Percentiles rank a stretch among this genome's conserved stretches.
Evolutionary conservation across 495 filamentous ascomycete genomes (phyloP).

Genomic region (Penicillium steckii): DNA sequence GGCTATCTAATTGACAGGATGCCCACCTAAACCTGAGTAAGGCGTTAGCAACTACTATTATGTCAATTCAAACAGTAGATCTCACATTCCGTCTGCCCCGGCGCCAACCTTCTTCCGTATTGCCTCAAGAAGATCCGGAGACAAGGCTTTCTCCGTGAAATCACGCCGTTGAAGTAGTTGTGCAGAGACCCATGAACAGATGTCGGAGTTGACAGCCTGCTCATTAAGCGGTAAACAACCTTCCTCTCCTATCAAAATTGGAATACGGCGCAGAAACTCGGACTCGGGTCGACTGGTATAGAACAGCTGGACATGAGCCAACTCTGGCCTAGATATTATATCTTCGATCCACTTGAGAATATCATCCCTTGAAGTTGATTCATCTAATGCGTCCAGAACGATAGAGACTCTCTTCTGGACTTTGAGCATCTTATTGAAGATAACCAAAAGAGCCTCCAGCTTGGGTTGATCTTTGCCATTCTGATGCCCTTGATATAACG

Average conservation of each 20-base stretch:
- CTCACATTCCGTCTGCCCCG: slow-evolving; percentile 38
- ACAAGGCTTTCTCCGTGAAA: slow-evolving; percentile 20
- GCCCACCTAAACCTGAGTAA: slow-evolving; percentile 42
- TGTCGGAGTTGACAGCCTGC: slow-evolving; percentile 25
- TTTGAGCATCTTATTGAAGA: slow-evolving; percentile 15
- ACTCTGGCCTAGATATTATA: slow-evolving; percentile 11
- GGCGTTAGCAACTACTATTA: slow-evolving; percentile 7
- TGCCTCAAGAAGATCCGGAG: slow-evolving; percentile 11
- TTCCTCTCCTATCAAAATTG: slow-evolving; percentile 14
- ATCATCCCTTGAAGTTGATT: slow-evolving; percentile 20
- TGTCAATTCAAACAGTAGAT: slow-evolving; percentile 4
- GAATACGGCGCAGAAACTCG: slow-evolving; percentile 19
- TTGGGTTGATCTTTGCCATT: slow-evolving; percentile 18
- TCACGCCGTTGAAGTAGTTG: slow-evolving; percentile 21
- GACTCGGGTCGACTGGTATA: slow-evolving; percentile 28
- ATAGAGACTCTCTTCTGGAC: slow-evolving; percentile 15
- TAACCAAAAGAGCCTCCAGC: slow-evolving; percentile 9
- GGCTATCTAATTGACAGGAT: slow-evolving; percentile 37
- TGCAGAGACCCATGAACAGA: slow-evolving; percentile 22
- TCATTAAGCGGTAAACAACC: slow-evolving; percentile 14
- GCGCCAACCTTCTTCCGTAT: slow-evolving; percentile 20
- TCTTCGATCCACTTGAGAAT: slow-evolving; percentile 21
- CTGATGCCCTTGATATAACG: slow-evolving; percentile 11
- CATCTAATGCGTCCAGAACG: slow-evolving; percentile 33
- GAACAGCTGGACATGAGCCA: slow-evolving; percentile 21